A percentile compares a stretch with the other conserved stretches of the same genome.
Conservation (phyloP, 108 stramenopile species). For the Pinguiococcus pyrenoidosus region DNA sequence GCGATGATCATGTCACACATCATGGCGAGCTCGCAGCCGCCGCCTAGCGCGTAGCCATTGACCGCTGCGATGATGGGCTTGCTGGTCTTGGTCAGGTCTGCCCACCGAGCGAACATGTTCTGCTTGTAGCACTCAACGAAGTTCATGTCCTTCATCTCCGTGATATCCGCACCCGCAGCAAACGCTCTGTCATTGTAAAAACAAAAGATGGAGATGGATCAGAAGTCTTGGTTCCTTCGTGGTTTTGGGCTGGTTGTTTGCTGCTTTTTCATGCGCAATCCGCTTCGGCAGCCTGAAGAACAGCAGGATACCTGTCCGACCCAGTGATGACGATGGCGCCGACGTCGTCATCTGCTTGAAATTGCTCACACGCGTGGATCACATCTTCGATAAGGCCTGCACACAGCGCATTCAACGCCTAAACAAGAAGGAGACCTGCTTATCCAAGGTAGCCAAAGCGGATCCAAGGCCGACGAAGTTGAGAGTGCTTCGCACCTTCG, state of each 20-base stretch:
- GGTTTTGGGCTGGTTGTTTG: no score
- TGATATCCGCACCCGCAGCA: conserved; percentile 66
- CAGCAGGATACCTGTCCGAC: conserved; percentile 82
- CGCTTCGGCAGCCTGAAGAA: conserved; percentile 43
- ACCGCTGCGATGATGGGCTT: conserved; percentile 84
- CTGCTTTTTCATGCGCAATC: no score
- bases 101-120: conserved; percentile 90
- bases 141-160: conserved; percentile 63
- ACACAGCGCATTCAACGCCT: conserved; percentile 85
- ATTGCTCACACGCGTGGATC: conserved; percentile 51
- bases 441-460: neutral
- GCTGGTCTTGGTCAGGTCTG: conserved; percentile 49
- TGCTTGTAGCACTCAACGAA: conserved; percentile 62
- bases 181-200: neutral
- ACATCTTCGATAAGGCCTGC: conserved; percentile 62
- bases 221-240: no score
- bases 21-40: conserved; percentile 97
- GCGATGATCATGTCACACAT: conserved; percentile 96
- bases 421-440: neutral
- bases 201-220: no score
- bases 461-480: neutral
- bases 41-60: conserved; percentile 91
- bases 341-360: conserved; percentile 58
- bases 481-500: conserved; percentile 39
- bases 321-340: conserved; percentile 90